These are phyloP conservation scores for Metschnikowia dekortorum DNA, from an alignment of 805 yeast species.

Conservation along the genomic window DNA sequence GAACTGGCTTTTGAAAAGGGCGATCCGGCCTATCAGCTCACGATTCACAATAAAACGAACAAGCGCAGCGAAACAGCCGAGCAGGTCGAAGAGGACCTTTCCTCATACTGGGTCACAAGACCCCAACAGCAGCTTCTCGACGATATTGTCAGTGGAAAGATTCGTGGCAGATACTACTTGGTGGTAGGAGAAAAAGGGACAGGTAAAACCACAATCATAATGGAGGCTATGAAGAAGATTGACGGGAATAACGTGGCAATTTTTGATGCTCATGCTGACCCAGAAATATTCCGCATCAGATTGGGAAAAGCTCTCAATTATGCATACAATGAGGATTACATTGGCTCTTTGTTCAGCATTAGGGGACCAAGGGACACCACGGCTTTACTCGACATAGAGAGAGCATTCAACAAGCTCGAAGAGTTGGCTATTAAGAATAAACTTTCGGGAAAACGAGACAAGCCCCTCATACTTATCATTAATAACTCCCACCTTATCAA, in stretches of 20 bases:
- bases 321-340: constrained; percentile 73
- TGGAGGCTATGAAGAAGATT: constrained; percentile 64
- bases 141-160: constrained; percentile 59
- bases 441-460: constrained; percentile 29
- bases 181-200: constrained; percentile 84
- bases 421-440: constrained; percentile 58
- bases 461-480: constrained; percentile 65
- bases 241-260: constrained; percentile 62
- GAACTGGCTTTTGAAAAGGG: constrained; percentile 62
- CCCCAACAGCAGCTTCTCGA: constrained; percentile 64
- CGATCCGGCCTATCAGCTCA: constrained; percentile 58
- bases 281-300: constrained; percentile 73
- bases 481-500: constrained; percentile 72
- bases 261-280: constrained; percentile 81
- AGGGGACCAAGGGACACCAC: constrained; percentile 84
- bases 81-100: constrained; percentile 23
- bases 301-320: constrained; percentile 73
- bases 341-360: constrained; percentile 75
- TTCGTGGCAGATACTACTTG: constrained; percentile 64
- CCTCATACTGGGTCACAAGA: constrained; percentile 58
- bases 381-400: constrained; percentile 73
- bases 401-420: constrained; percentile 75
- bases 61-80: constrained; percentile 15
- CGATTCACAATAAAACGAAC: constrained; percentile 46
- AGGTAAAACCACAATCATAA: constrained; percentile 72